These are phyloP conservation scores for Termitomyces sp. DNA, from an alignment of 768 basidiomycete genomes.

Conservation along the genomic window DNA sequence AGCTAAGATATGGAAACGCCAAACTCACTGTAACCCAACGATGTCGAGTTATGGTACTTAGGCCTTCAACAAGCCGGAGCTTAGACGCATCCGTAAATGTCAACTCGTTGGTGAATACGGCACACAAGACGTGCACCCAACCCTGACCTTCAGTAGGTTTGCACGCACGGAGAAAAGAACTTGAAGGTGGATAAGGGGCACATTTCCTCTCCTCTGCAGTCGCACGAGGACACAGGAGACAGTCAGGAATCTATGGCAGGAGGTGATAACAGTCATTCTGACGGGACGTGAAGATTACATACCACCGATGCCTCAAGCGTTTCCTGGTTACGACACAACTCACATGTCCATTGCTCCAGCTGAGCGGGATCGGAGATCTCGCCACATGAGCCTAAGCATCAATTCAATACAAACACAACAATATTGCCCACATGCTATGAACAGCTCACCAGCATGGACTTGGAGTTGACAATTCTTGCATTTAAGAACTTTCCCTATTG, in stretches of 20 bases:
- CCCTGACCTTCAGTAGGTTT: constrained; percentile 92
- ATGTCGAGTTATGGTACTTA: constrained; percentile 63
- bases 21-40: constrained; percentile 69
- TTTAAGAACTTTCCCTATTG: constrained; percentile 70
- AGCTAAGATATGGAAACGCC: neutral
- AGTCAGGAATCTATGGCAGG: constrained; percentile 66
- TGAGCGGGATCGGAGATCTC: constrained; percentile 56
- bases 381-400: constrained; percentile 59
- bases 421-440: neutral
- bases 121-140: constrained; percentile 89
- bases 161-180: constrained; percentile 66
- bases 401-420: neutral
- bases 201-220: constrained; percentile 44
- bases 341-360: constrained; percentile 78
- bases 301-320: constrained; percentile 79
- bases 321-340: constrained; percentile 82
- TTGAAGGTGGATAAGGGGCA: constrained; percentile 40
- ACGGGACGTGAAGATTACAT: constrained; percentile 18
- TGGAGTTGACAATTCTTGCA: constrained; percentile 78
- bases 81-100: constrained; percentile 69
- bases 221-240: constrained; percentile 74
- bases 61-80: constrained; percentile 79
- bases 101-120: constrained; percentile 84
- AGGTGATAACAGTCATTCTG: constrained; percentile 1
- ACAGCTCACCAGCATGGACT: constrained; percentile 66